These are phyloP conservation scores for Peronospora belbahrii DNA, from an alignment of 352 stramenopile genomes.

Conservation along the genomic window DNA sequence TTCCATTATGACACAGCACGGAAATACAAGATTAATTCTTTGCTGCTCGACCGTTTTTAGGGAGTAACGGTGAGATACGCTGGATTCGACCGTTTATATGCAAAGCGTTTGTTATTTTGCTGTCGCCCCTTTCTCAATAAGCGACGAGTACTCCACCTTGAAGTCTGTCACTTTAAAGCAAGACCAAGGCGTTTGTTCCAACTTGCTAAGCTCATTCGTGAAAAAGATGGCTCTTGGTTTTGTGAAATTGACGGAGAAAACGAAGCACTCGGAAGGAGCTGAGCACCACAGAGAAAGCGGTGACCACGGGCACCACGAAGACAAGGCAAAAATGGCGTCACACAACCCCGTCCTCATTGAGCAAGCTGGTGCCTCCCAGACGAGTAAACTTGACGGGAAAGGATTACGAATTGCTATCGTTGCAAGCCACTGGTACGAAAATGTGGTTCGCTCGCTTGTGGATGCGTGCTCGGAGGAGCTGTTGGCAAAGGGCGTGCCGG, in stretches of 20 bases:
- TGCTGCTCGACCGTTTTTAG: neutral
- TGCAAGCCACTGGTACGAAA: conserved; percentile 54
- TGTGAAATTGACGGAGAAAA: conserved; percentile 10
- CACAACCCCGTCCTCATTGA: conserved; percentile 32
- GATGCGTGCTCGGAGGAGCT: conserved; percentile 47
- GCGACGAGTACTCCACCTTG: neutral
- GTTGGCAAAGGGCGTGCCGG: conserved; percentile 43
- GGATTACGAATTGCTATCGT: conserved; percentile 47
- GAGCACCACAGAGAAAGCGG: conserved; percentile 3
- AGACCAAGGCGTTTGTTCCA: neutral
- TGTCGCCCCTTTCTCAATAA: conserved; percentile 1
- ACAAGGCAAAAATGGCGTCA: conserved; percentile 10
- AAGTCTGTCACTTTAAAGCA: neutral
- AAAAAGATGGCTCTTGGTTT: conserved; percentile 13
- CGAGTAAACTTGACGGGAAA: conserved; percentile 22
- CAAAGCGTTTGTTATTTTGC: neutral
- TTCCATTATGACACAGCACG: too few species aligned
- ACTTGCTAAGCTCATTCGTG: conserved; percentile 2
- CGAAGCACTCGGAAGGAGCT: conserved; percentile 12
- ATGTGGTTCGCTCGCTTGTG: conserved; percentile 42
- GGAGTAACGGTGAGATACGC: conserved; percentile 1
- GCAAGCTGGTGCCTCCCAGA: conserved; percentile 22
- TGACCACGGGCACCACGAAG: conserved; percentile 9
- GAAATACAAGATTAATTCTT: neutral
- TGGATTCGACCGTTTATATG: neutral